Evolutionary conservation across 257 asterid genomes (phyloP).

Genomic region (Thymus quinquecostatus): DNA sequence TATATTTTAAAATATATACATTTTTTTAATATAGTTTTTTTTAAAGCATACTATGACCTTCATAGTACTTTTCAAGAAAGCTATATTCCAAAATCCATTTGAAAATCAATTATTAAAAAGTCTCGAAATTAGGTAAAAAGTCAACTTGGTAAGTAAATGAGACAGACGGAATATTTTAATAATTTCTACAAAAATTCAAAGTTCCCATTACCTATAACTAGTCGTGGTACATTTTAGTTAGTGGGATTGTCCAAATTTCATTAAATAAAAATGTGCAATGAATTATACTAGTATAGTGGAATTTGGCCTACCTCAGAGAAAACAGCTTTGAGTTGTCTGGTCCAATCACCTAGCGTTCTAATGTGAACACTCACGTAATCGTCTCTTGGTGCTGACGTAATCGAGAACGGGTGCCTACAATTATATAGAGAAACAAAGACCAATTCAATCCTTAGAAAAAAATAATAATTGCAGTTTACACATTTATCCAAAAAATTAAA

Average conservation of each 20-base stretch:
- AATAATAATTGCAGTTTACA: background rate
- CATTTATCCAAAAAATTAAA: background rate
- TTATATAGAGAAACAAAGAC: background rate
- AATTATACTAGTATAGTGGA: background rate
- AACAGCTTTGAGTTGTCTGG: constrained; percentile 76
- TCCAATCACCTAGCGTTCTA: constrained; percentile 93
- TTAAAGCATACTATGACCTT: too few relatives aligned
- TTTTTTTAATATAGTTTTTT: too few relatives aligned
- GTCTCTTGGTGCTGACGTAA: constrained; percentile 90
- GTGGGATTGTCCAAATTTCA: background rate
- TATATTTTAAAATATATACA: too few relatives aligned
- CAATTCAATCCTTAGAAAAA: background rate
- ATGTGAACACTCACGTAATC: constrained; percentile 90
- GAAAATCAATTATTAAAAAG: too few relatives aligned
- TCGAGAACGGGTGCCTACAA: constrained; percentile 92
- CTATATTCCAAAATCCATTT: too few relatives aligned
- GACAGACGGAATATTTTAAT: background rate
- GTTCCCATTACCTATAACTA: background rate
- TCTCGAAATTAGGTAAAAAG: too few relatives aligned
- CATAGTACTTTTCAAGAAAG: too few relatives aligned
- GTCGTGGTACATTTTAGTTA: background rate
- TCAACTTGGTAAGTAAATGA: too few relatives aligned
- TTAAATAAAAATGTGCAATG: background rate
- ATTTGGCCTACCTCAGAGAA: constrained; percentile 56
- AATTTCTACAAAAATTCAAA: background rate